phyloP scores from a whole-genome alignment of 192 early-diverging fungal species.

The Gonapodya sp. region DNA sequence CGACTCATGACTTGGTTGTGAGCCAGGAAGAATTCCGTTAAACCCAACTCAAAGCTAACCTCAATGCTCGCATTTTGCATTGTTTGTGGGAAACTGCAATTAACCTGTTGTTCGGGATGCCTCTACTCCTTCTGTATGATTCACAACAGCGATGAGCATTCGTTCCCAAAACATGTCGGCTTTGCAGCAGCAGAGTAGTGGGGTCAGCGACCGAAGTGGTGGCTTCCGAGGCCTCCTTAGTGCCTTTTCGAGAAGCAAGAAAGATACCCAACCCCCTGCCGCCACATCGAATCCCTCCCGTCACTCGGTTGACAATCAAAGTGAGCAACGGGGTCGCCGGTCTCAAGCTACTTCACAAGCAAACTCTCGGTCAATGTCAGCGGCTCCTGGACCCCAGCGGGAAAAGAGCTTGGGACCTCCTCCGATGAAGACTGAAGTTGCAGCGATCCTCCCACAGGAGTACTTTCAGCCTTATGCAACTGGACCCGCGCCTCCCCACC shows the following conservation, averaged over 20 bases:
- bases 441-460: neutral
- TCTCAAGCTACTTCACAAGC: neutral
- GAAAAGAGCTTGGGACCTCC: neutral
- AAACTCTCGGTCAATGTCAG: neutral
- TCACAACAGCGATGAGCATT: too few relatives aligned
- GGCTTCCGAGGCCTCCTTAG: neutral
- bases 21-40: too few relatives aligned
- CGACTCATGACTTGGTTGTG: too few relatives aligned
- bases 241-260: neutral
- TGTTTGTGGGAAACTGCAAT: too few relatives aligned
- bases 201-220: neutral
- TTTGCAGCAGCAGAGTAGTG: neutral
- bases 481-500: neutral
- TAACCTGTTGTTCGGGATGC: too few relatives aligned
- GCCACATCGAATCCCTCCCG: neutral
- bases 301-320: neutral
- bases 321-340: neutral
- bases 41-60: too few relatives aligned
- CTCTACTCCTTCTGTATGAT: neutral
- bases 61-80: neutral
- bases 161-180: too few relatives aligned
- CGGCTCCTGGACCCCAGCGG: neutral
- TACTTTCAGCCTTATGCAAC: neutral
- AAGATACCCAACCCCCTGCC: neutral
- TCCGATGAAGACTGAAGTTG: neutral